Evolutionary conservation across 2,329 filamentous ascomycete genomes (phyloP).

Genomic region (Diaporthe vexans): DNA sequence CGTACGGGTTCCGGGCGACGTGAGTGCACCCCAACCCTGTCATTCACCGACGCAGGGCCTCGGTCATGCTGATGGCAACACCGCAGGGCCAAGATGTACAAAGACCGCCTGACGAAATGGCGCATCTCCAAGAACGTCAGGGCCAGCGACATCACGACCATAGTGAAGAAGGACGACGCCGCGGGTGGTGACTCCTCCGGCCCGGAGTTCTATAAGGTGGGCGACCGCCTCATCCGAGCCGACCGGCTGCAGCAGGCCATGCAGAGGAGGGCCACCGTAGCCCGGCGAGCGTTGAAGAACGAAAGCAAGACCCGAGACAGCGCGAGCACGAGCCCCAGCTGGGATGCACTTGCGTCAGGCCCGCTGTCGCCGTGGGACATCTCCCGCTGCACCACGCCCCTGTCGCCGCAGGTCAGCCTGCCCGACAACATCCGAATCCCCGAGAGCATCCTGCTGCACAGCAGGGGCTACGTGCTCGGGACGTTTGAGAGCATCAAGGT

Average conservation of each 20-base stretch:
- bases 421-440: slow-evolving; percentile 29
- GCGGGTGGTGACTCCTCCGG: background rate
- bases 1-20: slow-evolving; percentile 35
- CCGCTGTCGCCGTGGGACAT: slow-evolving; percentile 7
- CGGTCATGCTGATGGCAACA: background rate
- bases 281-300: slow-evolving; percentile 24
- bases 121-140: slow-evolving; percentile 36
- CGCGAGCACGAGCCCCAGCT: background rate
- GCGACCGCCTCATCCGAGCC: slow-evolving; percentile 35
- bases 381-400: background rate
- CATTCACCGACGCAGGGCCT: background rate
- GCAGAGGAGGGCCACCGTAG: slow-evolving; percentile 33
- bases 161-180: slow-evolving; percentile 2
- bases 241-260: slow-evolving; percentile 37
- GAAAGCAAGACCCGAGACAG: background rate
- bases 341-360: background rate
- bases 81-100: slow-evolving; percentile 34
- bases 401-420: slow-evolving; percentile 15
- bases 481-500: slow-evolving; percentile 13
- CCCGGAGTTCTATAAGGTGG: slow-evolving; percentile 34
- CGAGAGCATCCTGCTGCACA: slow-evolving; percentile 33
- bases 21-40: background rate
- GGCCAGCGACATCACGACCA: slow-evolving; percentile 34
- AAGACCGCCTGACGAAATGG: slow-evolving; percentile 35
- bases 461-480: slow-evolving; percentile 25